These are phyloP conservation scores for Phytophthora litchii DNA, from an alignment of 352 stramenopile species.

Conservation along the genomic window DNA sequence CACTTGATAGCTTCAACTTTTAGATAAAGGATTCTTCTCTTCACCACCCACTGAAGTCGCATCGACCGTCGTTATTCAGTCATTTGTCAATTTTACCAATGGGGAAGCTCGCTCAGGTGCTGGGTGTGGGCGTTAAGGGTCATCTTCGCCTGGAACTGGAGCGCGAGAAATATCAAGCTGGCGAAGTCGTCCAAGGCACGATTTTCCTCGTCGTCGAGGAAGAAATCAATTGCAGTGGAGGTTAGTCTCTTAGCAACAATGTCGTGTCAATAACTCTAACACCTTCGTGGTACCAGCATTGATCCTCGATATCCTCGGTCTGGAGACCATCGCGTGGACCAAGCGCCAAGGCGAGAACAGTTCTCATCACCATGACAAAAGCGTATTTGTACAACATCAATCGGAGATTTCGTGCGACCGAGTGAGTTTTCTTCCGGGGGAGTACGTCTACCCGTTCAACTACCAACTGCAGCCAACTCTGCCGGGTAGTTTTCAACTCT, in stretches of 20 bases:
- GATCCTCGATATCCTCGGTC: slow-evolving; percentile 3
- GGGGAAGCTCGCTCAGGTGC: slow-evolving; percentile 21
- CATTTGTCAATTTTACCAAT: slow-evolving; percentile 16
- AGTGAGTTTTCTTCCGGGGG: slow-evolving; percentile 4
- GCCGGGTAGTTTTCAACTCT: slow-evolving; percentile 17
- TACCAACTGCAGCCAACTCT: slow-evolving; percentile 17
- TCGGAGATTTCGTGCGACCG: slow-evolving; percentile 3
- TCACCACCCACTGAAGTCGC: too few species aligned
- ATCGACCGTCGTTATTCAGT: too few species aligned
- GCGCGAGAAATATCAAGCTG: slow-evolving; percentile 16
- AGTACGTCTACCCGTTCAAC: slow-evolving; percentile 19
- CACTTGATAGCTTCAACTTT: slow-evolving; percentile 14
- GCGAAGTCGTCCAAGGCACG: slow-evolving; percentile 20
- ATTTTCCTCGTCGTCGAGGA: slow-evolving; percentile 17
- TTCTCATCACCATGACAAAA: slow-evolving; percentile 10
- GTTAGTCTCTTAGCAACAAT: not conserved
- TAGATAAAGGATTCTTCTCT: slow-evolving; percentile 10
- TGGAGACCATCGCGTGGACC: slow-evolving; percentile 17
- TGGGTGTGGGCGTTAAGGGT: slow-evolving; percentile 26
- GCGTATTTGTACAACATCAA: slow-evolving; percentile 8
- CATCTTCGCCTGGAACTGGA: slow-evolving; percentile 19
- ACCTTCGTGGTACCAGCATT: slow-evolving; percentile 5
- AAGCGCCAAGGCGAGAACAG: slow-evolving; percentile 15
- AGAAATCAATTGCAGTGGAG: slow-evolving; percentile 24
- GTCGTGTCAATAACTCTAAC: not conserved